A percentile compares a stretch with the other conserved stretches of the same genome.
Evolutionary conservation across 2,329 filamentous ascomycete genomes (phyloP).

Genomic region (Colletotrichum euphorbiae): DNA sequence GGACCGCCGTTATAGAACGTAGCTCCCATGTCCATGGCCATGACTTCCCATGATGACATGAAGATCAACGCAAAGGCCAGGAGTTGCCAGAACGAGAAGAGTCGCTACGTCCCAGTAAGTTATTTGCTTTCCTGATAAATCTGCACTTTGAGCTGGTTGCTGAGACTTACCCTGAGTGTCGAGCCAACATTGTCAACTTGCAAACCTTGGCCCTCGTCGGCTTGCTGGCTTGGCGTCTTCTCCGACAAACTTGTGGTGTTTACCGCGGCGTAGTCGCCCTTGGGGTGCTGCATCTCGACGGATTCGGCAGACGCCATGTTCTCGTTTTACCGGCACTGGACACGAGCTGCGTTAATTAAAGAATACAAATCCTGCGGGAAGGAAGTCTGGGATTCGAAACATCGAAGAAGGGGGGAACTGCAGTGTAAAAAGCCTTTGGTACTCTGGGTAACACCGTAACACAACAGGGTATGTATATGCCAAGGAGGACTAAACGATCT

Average conservation of each 20-base stretch:
- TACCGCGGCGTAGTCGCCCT: constrained; percentile 26
- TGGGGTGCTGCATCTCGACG: constrained; percentile 23
- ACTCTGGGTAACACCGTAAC: background rate
- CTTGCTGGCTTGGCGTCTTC: constrained; percentile 16
- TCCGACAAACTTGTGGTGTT: constrained; percentile 28
- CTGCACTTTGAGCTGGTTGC: background rate
- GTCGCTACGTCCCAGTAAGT: background rate
- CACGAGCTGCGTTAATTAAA: too few species aligned
- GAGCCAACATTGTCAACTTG: constrained; percentile 19
- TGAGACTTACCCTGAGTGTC: constrained; percentile 11
- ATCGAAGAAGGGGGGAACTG: background rate
- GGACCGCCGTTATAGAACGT: constrained; percentile 34
- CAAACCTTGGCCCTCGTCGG: background rate
- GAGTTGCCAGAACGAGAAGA: constrained; percentile 36
- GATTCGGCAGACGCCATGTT: background rate
- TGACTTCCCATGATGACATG: constrained; percentile 38
- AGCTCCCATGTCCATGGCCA: constrained; percentile 39
- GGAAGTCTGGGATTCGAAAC: too few species aligned
- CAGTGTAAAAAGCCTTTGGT: background rate
- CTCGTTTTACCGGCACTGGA: background rate
- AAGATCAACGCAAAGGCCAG: constrained; percentile 35
- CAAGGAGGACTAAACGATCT: constrained; percentile 26
- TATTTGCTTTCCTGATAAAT: background rate
- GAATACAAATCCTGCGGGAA: background rate
- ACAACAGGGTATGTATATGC: background rate